Evolutionary conservation across 257 asterid species (phyloP), one percentile per base, ranked within the genome.

Genomic region (Solanum etuberosum): DNA sequence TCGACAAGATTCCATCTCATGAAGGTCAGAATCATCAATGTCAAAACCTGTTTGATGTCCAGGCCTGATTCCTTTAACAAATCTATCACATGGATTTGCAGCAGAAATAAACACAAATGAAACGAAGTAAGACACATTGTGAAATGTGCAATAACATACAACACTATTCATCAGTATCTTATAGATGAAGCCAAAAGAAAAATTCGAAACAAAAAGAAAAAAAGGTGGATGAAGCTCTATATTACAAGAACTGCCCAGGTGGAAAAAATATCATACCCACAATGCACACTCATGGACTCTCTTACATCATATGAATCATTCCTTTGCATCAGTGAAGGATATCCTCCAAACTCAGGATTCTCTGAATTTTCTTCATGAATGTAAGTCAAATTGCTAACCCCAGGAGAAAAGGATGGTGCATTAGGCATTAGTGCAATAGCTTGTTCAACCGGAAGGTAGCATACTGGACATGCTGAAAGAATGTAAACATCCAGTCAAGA

Each of bases 1-100:
- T 88, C 90, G 92, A 90, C 99, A 96, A 71, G 89, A 90, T 88
- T 94, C 98, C 98, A 96, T 96, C 87, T 92, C 96, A 86, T 89
- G 89, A 89, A 96, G 98, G 91, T 95, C 97, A 84, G 93, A 78
- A 78, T 93, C 96, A 90, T 92, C 93, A 86, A 96, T 94, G 90
- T 96, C 96, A 86, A 95, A 96, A 86, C 98, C 98, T 42, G 99
- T 94, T 88, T 86, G 90, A 85, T 32, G 95, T 65, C 99, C 99
- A 34, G 98, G 98, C 91, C 91, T 91, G 88, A 70, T 87, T 88
- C 99, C 99, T 90, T 87, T 95, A 82, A 93, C 97, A 93, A 96
- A 96, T 92, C 99, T 96, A 88, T 13, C 63, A 46, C 13, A 12
- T 35, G 78, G 65, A 72, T 74, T 27, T 48, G 68, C 43, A 48